Conservation (phyloP, 2,329 filamentous ascomycete species). For the Calycina marina region DNA sequence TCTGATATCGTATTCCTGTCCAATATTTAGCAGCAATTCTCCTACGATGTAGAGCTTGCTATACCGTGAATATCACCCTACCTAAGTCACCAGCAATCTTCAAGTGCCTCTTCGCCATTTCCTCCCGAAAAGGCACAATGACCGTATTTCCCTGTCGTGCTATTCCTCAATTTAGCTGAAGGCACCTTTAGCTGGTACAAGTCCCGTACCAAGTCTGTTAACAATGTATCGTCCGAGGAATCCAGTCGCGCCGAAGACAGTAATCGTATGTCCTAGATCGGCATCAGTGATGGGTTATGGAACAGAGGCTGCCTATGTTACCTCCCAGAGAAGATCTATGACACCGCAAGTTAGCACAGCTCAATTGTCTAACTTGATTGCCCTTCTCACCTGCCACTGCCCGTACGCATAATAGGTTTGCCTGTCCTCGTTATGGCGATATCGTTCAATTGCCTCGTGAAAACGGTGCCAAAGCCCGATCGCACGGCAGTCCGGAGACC, state of each 20-base stretch:
- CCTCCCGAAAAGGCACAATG: conserved; percentile 84
- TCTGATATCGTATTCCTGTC: conserved; percentile 79
- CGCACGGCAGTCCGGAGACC: conserved; percentile 41
- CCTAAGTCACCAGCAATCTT: conserved; percentile 94
- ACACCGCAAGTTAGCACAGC: conserved; percentile 18
- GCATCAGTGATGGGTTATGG: conserved; percentile 11
- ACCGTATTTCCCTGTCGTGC: conserved; percentile 90
- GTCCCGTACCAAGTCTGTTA: conserved; percentile 67
- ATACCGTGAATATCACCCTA: conserved; percentile 69
- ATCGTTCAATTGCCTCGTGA: conserved; percentile 53
- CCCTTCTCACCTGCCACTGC: conserved; percentile 68
- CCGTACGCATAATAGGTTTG: conserved; percentile 79
- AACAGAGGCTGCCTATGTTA: conserved; percentile 27
- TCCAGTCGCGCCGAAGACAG: conserved; percentile 94
- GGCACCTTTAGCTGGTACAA: background rate
- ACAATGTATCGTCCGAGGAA: conserved; percentile 96
- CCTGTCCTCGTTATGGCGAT: conserved; percentile 88
- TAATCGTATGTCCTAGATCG: conserved; percentile 75
- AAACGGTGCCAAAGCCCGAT: conserved; percentile 30
- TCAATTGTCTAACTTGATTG: conserved; percentile 7
- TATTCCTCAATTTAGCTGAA: conserved; percentile 25
- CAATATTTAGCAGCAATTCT: conserved; percentile 1
- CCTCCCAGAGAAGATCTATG: conserved; percentile 72
- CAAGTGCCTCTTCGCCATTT: conserved; percentile 94
- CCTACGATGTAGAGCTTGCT: background rate